Evolutionary conservation across 2,329 filamentous ascomycete species (phyloP).

Genomic region (Fusarium tricinctum): DNA sequence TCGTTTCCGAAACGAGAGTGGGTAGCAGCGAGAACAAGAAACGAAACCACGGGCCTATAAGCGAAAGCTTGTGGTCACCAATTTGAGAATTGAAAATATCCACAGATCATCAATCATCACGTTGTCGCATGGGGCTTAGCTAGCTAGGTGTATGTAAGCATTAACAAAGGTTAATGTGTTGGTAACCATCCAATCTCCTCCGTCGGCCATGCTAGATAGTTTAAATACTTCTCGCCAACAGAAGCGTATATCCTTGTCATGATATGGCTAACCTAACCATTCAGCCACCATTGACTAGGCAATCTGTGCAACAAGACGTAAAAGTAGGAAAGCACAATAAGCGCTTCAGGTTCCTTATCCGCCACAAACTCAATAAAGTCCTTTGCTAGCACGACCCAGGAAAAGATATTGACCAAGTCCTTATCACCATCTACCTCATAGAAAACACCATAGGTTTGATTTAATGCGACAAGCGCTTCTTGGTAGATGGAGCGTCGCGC

Average conservation of each 20-base stretch:
- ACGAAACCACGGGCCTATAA: background rate
- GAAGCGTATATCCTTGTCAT: background rate
- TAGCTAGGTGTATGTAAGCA: background rate
- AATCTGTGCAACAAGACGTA: no score
- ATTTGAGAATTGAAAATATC: background rate
- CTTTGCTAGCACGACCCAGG: background rate
- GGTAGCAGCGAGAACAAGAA: background rate
- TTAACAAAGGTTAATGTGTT: background rate
- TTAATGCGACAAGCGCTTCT: background rate
- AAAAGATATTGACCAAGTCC: background rate
- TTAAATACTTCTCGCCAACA: background rate
- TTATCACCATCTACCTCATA: background rate
- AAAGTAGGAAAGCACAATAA: background rate
- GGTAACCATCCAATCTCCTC: constrained; percentile 1
- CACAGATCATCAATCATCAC: no score
- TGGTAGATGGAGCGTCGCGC: background rate
- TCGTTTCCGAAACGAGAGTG: background rate
- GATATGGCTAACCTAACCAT: background rate
- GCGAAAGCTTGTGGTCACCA: background rate
- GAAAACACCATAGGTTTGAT: background rate
- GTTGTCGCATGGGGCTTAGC: background rate
- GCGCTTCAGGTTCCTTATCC: background rate
- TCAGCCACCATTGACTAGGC: no score
- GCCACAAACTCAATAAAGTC: background rate
- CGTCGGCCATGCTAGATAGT: background rate